These are phyloP conservation scores for Fraxinus excelsior DNA, from an alignment of 257 asterid species.

Conservation along the genomic window DNA sequence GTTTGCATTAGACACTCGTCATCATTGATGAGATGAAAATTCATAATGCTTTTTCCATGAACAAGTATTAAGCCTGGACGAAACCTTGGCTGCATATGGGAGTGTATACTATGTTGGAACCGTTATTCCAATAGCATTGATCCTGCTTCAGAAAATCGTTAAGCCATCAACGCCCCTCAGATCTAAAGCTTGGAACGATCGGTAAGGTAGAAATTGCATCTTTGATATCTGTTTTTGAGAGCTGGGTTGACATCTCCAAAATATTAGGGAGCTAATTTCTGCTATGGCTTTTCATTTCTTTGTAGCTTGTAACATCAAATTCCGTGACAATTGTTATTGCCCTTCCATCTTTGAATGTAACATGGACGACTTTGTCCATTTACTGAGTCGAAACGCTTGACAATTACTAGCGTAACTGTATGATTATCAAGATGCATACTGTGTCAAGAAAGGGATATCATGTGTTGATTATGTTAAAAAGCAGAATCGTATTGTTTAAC, in stretches of 20 bases:
- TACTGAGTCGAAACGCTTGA: not conserved
- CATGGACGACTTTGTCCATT: constrained; percentile 7
- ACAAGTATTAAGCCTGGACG: constrained; percentile 82
- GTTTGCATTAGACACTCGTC: not conserved
- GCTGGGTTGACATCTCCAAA: constrained; percentile 21
- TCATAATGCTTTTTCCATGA: not conserved
- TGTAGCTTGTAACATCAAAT: constrained; percentile 26
- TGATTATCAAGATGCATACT: not conserved
- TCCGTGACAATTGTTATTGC: constrained; percentile 15
- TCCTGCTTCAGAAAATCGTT: constrained; percentile 68
- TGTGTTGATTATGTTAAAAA: not conserved
- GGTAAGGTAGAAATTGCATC: constrained; percentile 43
- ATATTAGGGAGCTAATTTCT: constrained; percentile 8
- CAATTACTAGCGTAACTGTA: not conserved
- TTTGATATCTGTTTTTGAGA: constrained; percentile 16
- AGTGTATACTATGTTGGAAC: constrained; percentile 89
- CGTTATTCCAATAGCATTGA: constrained; percentile 54
- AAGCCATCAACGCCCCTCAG: constrained; percentile 72
- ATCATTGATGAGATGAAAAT: not conserved
- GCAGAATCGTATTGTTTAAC: not conserved
- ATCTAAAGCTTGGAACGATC: constrained; percentile 69
- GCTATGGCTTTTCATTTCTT: constrained; percentile 27
- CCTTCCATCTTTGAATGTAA: constrained; percentile 13
- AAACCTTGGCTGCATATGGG: constrained; percentile 69
- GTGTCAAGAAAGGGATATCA: not conserved